Conservation (phyloP, 208 protist genomes). For the Leishmania guyanensis region DNA sequence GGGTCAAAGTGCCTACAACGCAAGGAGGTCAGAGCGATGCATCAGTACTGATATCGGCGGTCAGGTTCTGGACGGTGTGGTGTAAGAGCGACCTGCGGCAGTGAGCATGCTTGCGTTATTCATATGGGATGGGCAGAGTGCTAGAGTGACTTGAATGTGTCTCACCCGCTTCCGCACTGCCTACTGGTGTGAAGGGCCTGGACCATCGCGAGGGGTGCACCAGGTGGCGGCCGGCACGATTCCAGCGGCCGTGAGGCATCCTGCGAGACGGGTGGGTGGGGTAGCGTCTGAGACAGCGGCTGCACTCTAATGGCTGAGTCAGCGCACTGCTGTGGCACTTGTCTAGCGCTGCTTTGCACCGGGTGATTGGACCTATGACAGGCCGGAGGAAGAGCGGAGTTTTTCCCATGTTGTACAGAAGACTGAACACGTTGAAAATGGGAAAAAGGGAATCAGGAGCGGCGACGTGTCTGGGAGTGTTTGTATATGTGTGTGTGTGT, state of each 20-base stretch:
- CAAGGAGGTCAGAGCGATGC: not conserved
- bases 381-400: too few species aligned
- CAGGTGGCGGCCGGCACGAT: not conserved
- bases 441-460: not conserved
- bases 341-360: not conserved
- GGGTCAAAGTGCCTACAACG: not conserved
- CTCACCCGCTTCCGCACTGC: not conserved
- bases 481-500: constrained; percentile 5
- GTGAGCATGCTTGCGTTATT: not conserved
- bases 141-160: not conserved
- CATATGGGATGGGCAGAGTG: not conserved
- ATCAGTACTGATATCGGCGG: not conserved
- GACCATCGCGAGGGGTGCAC: not conserved
- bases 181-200: not conserved
- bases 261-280: not conserved
- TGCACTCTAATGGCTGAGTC: not conserved
- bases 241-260: not conserved
- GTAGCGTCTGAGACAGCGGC: not conserved
- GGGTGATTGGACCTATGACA: not conserved
- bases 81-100: not conserved
- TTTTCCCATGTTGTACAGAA: not conserved
- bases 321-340: too few species aligned
- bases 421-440: not conserved
- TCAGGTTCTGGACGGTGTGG: not conserved
- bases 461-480: not conserved